Percentiles rank a stretch among this genome's conserved stretches.
phyloP scores from a whole-genome alignment of 2,329 filamentous ascomycete genomes.

The Zalaria sp. region DNA sequence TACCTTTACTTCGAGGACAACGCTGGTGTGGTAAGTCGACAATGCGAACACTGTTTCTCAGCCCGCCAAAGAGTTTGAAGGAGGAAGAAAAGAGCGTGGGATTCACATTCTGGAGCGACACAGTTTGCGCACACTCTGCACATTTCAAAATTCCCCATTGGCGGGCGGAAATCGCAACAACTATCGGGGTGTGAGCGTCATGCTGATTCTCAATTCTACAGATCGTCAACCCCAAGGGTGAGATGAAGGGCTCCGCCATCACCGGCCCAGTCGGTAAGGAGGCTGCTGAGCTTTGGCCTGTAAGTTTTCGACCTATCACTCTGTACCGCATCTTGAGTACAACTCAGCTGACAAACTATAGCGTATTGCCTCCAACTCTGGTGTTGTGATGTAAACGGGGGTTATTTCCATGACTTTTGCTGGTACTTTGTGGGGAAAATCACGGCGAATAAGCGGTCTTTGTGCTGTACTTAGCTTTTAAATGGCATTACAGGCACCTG shows the following conservation, averaged over 20 bases:
- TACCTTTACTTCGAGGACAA: slow-evolving; percentile 99
- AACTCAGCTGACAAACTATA: slow-evolving; percentile 19
- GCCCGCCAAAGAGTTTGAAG: no score
- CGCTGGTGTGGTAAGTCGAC: slow-evolving; percentile 77
- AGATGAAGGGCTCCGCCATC: slow-evolving; percentile 99
- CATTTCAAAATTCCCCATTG: no score
- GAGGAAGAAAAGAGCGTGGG: no score
- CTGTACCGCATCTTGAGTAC: background rate
- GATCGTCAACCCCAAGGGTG: slow-evolving; percentile 99
- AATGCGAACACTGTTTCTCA: no score
- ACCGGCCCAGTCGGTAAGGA: slow-evolving; percentile 99
- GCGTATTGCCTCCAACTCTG: slow-evolving; percentile 99
- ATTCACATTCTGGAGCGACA: no score
- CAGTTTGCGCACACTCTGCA: no score
- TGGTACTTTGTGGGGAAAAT: background rate
- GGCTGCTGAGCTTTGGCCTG: slow-evolving; percentile 98
- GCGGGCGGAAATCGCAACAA: no score
- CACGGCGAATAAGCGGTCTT: background rate
- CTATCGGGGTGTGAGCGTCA: background rate
- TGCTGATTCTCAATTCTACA: slow-evolving; percentile 21
- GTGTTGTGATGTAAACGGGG: slow-evolving; percentile 88
- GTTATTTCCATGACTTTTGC: background rate
- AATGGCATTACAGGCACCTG: no score
- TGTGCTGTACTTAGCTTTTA: background rate
- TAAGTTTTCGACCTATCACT: slow-evolving; percentile 35